These are phyloP conservation scores for Melaleuca alternifolia DNA, from an alignment of 345 rosid genomes.

Conservation along the genomic window DNA sequence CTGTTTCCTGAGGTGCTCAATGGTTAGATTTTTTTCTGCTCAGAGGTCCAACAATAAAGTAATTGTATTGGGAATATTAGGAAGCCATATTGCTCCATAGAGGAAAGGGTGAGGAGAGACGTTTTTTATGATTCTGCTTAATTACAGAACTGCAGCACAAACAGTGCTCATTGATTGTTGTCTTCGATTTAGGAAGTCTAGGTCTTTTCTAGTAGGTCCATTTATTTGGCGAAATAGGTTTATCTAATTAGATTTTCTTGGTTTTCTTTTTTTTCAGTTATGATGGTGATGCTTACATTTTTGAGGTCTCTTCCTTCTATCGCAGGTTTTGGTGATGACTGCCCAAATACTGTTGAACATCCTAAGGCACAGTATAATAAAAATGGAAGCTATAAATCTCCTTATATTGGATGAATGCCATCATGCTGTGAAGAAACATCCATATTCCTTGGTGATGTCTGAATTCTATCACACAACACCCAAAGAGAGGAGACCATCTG, in stretches of 20 bases:
- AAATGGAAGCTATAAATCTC: constrained; percentile 85
- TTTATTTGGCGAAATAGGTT: not conserved
- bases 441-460: constrained; percentile 96
- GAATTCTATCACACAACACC: constrained; percentile 90
- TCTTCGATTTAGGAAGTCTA: not conserved
- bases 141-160: not conserved
- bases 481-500: constrained; percentile 86
- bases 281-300: not conserved
- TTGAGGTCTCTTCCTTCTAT: not conserved
- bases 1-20: not conserved
- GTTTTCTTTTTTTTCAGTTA: not conserved
- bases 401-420: constrained; percentile 95
- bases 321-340: constrained; percentile 92
- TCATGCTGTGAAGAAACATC: constrained; percentile 99
- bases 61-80: not conserved
- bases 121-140: not conserved
- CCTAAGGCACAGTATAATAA: constrained; percentile 90
- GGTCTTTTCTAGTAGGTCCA: not conserved
- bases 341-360: constrained; percentile 94
- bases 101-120: not conserved
- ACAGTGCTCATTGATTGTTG: not conserved
- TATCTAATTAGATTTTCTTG: not conserved
- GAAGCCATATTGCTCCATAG: not conserved
- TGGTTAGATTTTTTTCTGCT: not conserved
- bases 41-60: not conserved